Evolutionary conservation across 345 rosid genomes (phyloP).

Genomic region (Gossypium anomalum): DNA sequence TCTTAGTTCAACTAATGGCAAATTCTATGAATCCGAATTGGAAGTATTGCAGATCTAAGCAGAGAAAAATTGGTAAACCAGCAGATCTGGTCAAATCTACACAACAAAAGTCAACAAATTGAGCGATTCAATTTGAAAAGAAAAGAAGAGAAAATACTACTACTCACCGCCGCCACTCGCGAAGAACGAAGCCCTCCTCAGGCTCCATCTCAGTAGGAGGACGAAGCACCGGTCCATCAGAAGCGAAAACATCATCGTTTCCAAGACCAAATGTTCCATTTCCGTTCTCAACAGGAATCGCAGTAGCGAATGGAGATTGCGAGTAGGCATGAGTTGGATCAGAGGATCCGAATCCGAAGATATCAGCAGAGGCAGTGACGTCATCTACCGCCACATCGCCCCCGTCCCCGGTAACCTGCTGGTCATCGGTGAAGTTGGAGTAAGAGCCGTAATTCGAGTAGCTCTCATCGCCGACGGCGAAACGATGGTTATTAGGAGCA

Average conservation of each 20-base stretch:
- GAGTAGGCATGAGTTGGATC: slow-evolving; percentile 42
- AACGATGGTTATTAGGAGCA: slow-evolving; percentile 28
- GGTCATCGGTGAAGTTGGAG: slow-evolving; percentile 39
- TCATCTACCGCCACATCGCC: slow-evolving; percentile 46
- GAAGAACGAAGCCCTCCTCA: slow-evolving; percentile 62
- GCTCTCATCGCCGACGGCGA: slow-evolving; percentile 34
- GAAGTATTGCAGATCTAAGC: slow-evolving; percentile 25
- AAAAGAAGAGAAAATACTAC: background rate
- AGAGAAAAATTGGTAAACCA: slow-evolving; percentile 8
- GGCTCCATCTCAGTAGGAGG: slow-evolving; percentile 59
- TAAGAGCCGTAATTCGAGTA: slow-evolving; percentile 40
- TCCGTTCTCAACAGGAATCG: slow-evolving; percentile 47
- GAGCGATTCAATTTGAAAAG: background rate
- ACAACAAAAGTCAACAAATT: slow-evolving; percentile 1
- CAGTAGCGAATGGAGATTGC: slow-evolving; percentile 43
- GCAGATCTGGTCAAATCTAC: slow-evolving; percentile 25
- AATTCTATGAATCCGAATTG: background rate
- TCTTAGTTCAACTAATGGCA: background rate
- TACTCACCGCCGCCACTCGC: slow-evolving; percentile 82
- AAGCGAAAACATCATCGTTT: slow-evolving; percentile 34
- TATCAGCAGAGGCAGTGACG: slow-evolving; percentile 36
- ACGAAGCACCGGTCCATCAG: slow-evolving; percentile 71
- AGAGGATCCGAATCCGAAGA: slow-evolving; percentile 42
- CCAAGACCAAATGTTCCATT: slow-evolving; percentile 37
- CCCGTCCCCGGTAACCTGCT: slow-evolving; percentile 25